Base-by-base conservation (phyloP, 371 early-diverging fungal genomes). In the Zancudomyces culisetae region DNA sequence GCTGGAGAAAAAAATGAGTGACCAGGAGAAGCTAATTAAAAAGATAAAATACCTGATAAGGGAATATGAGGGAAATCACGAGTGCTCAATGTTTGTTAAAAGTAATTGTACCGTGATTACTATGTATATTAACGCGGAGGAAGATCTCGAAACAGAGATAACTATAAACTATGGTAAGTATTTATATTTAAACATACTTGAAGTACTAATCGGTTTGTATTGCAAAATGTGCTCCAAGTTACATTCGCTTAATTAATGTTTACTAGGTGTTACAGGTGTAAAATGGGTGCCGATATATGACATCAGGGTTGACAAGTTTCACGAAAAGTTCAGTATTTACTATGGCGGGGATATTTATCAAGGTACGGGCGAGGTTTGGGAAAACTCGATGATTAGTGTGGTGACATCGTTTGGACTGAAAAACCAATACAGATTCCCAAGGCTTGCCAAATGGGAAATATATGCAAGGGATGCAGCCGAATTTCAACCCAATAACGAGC, bases 281-380 rank as follows among this genome's bases (percentile, higher is more conserved):
- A 45, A 45, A 45, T 45, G 45, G 45, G 26, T 26, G 10, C 45
- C 45, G 45, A 26, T 45, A 8, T 45, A 45, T 45, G 45, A 45
- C 19, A 45, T 45, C 19, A 6, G 45, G 8, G 45, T 45, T 20
- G 26, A 45, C 45, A 45, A 45, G 45, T 20, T 45, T 20, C 22
- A 45, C 8, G 8, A 45, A 20, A 45, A 6, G 10, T 26, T 45
- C 19, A 6, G 12, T 6, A 26, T 45, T 45, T 45, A 10, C 19
- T 45, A 45, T 26, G 45, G 45, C 6, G 45, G 45, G 12, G 45
- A 45, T 26, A 45, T 45, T 10, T 45, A 26, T 26, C 45, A 45
- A 45, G 20, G 22, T 20, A 45, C 45, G 6, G 45, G 45, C 45
- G 45, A 45, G 19, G 19, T 6, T 12, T 45, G 45, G 45, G 45